Percentiles rank a stretch among this genome's conserved stretches.
Conservation (phyloP, 352 stramenopile genomes). For the Phytophthora crassamura region DNA sequence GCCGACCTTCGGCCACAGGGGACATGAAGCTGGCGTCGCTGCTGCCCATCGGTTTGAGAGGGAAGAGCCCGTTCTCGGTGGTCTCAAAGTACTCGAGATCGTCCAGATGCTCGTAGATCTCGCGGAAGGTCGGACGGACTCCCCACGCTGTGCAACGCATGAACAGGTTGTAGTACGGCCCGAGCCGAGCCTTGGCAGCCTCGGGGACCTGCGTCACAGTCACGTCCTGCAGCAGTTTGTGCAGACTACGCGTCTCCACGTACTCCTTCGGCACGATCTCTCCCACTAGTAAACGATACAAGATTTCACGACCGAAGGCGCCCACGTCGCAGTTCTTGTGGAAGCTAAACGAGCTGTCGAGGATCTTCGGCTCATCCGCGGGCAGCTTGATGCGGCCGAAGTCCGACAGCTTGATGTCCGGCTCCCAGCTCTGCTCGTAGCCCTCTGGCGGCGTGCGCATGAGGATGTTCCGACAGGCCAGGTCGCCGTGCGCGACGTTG, state of each 20-base stretch:
- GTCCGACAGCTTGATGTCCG: constrained; percentile 84
- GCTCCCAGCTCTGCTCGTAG: constrained; percentile 84
- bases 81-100: constrained; percentile 83
- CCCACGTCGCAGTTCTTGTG: constrained; percentile 87
- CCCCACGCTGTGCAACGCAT: constrained; percentile 79
- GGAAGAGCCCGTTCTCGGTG: constrained; percentile 79
- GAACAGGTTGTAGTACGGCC: constrained; percentile 77
- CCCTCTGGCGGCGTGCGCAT: constrained; percentile 78
- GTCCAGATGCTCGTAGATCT: constrained; percentile 83
- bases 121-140: constrained; percentile 78
- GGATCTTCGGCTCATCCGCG: constrained; percentile 70
- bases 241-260: constrained; percentile 75
- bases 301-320: constrained; percentile 77
- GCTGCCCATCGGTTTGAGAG: constrained; percentile 61
- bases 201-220: constrained; percentile 73
- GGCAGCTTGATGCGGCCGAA: constrained; percentile 83
- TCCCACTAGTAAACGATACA: constrained; percentile 81
- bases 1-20: constrained; percentile 48
- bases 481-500: constrained; percentile 81
- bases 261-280: constrained; percentile 79
- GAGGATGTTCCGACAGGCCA: constrained; percentile 90
- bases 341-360: constrained; percentile 80
- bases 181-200: constrained; percentile 56
- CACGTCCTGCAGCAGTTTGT: constrained; percentile 79
- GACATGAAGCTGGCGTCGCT: constrained; percentile 61